Evolutionary conservation across 495 filamentous ascomycete genomes (phyloP).

Genomic region (Ramalina intermedia): DNA sequence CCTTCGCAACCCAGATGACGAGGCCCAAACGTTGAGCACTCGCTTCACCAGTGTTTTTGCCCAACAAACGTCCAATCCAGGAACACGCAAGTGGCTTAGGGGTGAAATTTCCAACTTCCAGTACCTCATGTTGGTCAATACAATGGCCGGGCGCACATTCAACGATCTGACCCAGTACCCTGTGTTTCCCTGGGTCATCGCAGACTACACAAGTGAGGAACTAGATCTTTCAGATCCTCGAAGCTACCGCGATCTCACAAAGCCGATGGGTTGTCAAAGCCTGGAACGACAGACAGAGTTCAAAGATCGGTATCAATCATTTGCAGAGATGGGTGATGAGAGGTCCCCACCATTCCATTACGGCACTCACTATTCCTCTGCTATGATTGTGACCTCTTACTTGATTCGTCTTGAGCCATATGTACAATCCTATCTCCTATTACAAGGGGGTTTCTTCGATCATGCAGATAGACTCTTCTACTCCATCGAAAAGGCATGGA

Average conservation of each 20-base stretch:
- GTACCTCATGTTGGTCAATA: conserved; percentile 96
- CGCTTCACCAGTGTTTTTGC: conserved; percentile 95
- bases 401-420: conserved; percentile 91
- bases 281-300: conserved; percentile 59
- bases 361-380: conserved; percentile 95
- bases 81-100: conserved; percentile 79
- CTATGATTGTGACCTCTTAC: conserved; percentile 96
- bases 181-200: conserved; percentile 93
- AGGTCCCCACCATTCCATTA: conserved; percentile 80
- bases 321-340: conserved; percentile 82
- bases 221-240: conserved; percentile 71
- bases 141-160: conserved; percentile 91
- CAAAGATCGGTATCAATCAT: conserved; percentile 65
- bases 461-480: conserved; percentile 92
- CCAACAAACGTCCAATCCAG: conserved; percentile 52
- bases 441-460: conserved; percentile 93
- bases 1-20: conserved; percentile 66
- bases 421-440: conserved; percentile 88
- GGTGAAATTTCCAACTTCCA: conserved; percentile 98
- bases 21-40: conserved; percentile 68
- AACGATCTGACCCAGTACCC: conserved; percentile 97
- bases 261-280: conserved; percentile 94
- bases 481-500: conserved; percentile 83
- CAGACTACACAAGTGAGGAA: conserved; percentile 94
- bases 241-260: conserved; percentile 80